Percentiles rank a stretch among this genome's conserved stretches.
phyloP scores from a whole-genome alignment of 495 filamentous ascomycete species.

The Neurospora sp. region DNA sequence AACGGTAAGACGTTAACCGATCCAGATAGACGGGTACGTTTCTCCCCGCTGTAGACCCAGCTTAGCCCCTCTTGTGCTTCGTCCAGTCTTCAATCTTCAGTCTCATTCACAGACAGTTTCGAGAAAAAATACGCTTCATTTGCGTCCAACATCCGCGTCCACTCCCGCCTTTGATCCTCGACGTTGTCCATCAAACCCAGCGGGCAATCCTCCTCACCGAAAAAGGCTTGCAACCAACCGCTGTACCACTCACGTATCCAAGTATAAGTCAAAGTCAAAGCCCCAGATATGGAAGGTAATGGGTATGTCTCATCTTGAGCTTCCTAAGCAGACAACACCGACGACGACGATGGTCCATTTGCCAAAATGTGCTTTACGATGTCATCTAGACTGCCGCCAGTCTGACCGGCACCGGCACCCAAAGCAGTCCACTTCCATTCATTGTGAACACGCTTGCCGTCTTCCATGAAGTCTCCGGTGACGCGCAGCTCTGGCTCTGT shows the following conservation, averaged over 20 bases:
- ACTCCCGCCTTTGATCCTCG: not conserved
- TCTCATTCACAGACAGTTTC: not conserved
- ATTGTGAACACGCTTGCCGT: not conserved
- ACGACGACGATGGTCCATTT: not conserved
- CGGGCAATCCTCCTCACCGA: not conserved
- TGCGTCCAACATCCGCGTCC: not conserved
- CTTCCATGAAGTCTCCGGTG: slow-evolving; percentile 4
- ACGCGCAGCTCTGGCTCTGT: slow-evolving; percentile 5
- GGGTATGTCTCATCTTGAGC: not conserved
- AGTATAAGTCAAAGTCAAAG: not conserved
- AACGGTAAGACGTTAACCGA: not conserved
- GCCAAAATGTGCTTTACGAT: slow-evolving; percentile 7
- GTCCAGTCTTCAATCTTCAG: not conserved
- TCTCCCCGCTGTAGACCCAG: not conserved
- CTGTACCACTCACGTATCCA: not conserved
- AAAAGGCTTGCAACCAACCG: not conserved
- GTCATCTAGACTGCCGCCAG: not conserved
- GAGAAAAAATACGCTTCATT: not conserved
- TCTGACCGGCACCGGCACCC: not conserved
- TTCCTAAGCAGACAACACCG: not conserved
- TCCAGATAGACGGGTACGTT: not conserved
- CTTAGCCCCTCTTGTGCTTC: not conserved
- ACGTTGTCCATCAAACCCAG: not conserved
- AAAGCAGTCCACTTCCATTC: slow-evolving; percentile 12
- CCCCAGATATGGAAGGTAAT: not conserved